Conservation (phyloP, 495 filamentous ascomycete genomes). For the Evernia prunastri region DNA sequence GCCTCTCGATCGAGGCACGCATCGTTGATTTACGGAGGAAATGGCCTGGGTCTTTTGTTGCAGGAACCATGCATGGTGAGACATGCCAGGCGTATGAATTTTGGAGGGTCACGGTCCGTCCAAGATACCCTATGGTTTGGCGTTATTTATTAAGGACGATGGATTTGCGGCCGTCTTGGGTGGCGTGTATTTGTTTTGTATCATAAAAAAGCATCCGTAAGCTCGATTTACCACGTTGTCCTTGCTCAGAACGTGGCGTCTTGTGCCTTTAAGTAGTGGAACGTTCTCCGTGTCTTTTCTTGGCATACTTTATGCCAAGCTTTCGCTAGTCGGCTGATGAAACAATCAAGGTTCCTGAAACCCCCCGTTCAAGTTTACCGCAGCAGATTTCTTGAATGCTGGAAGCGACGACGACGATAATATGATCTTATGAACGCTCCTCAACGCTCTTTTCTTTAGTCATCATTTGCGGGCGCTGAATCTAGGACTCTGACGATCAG, state of each 20-base stretch:
- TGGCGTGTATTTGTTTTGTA: not conserved
- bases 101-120: not conserved
- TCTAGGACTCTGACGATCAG: not conserved
- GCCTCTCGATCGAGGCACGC: constrained; percentile 19
- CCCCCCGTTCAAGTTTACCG: constrained; percentile 7
- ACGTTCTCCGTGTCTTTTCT: too few relatives aligned
- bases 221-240: not conserved
- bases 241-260: too few relatives aligned
- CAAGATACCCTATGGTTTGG: constrained; percentile 13
- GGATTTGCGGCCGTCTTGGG: not conserved
- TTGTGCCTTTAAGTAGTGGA: too few relatives aligned
- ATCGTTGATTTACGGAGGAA: constrained; percentile 20
- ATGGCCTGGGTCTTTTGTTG: not conserved
- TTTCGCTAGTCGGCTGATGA: constrained; percentile 3
- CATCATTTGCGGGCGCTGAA: not conserved
- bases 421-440: not conserved
- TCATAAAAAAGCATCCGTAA: not conserved
- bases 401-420: constrained; percentile 7
- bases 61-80: constrained; percentile 10
- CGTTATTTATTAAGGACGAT: not conserved
- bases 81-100: constrained; percentile 1
- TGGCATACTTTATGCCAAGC: not conserved
- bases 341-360: constrained; percentile 12
- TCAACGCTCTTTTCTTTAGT: not conserved
- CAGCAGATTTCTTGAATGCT: constrained; percentile 8